A percentile compares a stretch with the other conserved stretches of the same genome.
phyloP scores from a whole-genome alignment of 495 filamentous ascomycete species.

The Trichoderma reesei region DNA sequence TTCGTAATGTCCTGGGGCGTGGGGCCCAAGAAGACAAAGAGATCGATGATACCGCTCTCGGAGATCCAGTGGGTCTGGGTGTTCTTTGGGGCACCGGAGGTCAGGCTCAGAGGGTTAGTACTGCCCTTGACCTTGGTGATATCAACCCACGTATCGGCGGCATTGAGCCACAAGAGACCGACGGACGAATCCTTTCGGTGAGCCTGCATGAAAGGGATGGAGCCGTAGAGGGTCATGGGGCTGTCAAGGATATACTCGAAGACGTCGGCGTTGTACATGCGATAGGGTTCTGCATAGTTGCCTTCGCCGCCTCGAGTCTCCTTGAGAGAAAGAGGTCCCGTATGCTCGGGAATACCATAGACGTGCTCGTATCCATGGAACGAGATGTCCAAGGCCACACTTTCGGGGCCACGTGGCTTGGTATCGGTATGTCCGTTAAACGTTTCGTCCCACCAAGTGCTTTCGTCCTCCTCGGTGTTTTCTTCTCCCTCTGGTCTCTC shows the following conservation, averaged over 20 bases:
- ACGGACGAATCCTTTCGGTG: conserved; percentile 88
- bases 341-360: conserved; percentile 90
- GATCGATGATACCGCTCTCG: conserved; percentile 77
- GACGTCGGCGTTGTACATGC: conserved; percentile 90
- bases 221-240: conserved; percentile 96
- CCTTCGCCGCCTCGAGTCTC: conserved; percentile 81
- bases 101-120: conserved; percentile 68
- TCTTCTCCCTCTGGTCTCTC: conserved; percentile 44
- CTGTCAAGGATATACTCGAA: conserved; percentile 96
- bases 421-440: conserved; percentile 92
- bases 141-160: conserved; percentile 95
- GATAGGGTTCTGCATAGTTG: conserved; percentile 84
- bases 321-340: conserved; percentile 76
- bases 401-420: conserved; percentile 83
- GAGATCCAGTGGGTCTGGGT: conserved; percentile 97
- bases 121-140: conserved; percentile 71
- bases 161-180: conserved; percentile 97
- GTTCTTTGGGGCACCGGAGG: conserved; percentile 53
- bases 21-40: conserved; percentile 90
- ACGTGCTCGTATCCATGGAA: conserved; percentile 90
- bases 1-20: conserved; percentile 69
- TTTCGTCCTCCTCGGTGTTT: conserved; percentile 48
- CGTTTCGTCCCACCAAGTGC: conserved; percentile 93
- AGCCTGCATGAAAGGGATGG: conserved; percentile 95
- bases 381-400: conserved; percentile 78